Evolutionary conservation across 2,329 filamentous ascomycete species (phyloP).

Genomic region (Fusarium buharicum): DNA sequence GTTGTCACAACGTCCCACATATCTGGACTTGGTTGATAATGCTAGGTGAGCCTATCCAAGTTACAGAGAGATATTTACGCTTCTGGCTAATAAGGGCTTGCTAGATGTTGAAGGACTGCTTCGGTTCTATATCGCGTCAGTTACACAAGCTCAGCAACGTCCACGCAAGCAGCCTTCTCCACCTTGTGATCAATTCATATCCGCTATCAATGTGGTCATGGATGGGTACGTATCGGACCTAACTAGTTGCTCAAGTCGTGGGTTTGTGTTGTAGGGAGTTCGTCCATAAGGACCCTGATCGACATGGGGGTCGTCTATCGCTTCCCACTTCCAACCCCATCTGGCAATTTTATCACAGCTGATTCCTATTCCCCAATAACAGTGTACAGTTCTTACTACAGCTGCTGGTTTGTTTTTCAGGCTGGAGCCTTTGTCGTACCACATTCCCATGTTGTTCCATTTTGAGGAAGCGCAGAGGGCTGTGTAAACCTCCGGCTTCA

Average conservation of each 20-base stretch:
- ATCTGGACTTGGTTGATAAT: background rate
- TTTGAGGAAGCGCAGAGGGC: background rate
- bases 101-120: conserved; percentile 1
- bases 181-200: conserved; percentile 7
- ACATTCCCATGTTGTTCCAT: background rate
- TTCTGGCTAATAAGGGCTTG: background rate
- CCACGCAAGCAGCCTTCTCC: conserved; percentile 6
- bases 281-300: conserved; percentile 35
- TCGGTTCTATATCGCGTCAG: conserved; percentile 29
- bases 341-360: background rate
- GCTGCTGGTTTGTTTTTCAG: background rate
- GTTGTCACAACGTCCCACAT: background rate
- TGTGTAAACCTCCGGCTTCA: conserved; percentile 2
- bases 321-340: conserved; percentile 3
- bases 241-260: background rate
- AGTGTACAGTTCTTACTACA: background rate
- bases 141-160: conserved; percentile 12
- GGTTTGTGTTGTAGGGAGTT: background rate
- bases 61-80: conserved; percentile 9
- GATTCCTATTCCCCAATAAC: background rate
- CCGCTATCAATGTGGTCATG: conserved; percentile 7
- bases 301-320: conserved; percentile 12
- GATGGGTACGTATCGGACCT: conserved; percentile 4
- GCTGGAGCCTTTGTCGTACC: background rate
- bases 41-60: background rate